phyloP scores from a whole-genome alignment of 495 filamentous ascomycete species.

The Tuber melanosporum region DNA sequence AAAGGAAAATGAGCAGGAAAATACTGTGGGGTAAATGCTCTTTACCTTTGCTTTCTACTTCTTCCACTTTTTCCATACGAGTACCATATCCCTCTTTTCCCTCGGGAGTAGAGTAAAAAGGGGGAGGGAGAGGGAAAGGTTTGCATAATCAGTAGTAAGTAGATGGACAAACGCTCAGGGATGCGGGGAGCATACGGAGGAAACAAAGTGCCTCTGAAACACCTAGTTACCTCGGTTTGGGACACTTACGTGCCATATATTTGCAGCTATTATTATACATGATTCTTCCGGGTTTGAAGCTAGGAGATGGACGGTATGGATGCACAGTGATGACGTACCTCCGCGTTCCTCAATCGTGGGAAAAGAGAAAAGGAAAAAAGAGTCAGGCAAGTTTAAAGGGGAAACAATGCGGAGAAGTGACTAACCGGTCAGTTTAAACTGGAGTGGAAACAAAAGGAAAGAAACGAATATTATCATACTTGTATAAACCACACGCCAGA shows the following conservation, averaged over 20 bases:
- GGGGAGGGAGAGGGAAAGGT: not conserved
- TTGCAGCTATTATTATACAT: not conserved
- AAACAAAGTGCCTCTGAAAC: not conserved
- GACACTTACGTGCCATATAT: not conserved
- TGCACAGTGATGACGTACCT: not conserved
- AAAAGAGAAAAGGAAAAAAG: not conserved
- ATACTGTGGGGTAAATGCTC: not conserved
- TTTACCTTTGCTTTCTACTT: not conserved
- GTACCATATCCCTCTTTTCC: not conserved
- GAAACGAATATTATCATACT: conserved; percentile 3
- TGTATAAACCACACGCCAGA: conserved; percentile 10
- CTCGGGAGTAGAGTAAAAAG: not conserved
- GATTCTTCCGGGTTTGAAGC: no score
- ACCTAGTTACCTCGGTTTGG: not conserved
- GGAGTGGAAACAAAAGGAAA: not conserved
- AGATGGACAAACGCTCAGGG: not conserved
- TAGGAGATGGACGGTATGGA: not conserved
- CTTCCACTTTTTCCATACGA: not conserved
- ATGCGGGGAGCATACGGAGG: not conserved
- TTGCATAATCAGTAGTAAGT: not conserved
- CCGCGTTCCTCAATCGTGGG: not conserved
- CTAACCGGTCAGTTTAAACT: not conserved
- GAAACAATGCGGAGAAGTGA: not conserved
- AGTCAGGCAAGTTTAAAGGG: not conserved
- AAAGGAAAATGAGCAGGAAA: not conserved